Evolutionary conservation across 2,329 filamentous ascomycete species (phyloP).

Genomic region (Penicillium sp.): DNA sequence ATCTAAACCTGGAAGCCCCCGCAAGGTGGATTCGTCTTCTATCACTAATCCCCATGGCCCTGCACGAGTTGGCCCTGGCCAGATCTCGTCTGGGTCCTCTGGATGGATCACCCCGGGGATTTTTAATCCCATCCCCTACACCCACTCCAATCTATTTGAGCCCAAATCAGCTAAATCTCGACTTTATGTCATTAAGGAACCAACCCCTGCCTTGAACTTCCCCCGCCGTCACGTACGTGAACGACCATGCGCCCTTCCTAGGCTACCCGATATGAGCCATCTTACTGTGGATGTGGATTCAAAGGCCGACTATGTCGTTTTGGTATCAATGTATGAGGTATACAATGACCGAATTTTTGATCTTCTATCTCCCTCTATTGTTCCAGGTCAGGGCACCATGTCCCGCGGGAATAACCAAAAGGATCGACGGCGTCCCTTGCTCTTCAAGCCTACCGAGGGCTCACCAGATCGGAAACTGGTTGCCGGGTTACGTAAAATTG

Average conservation of each 20-base stretch:
- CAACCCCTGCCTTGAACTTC: slow-evolving; percentile 54
- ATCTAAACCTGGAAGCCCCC: slow-evolving; percentile 13
- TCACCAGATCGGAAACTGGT: slow-evolving; percentile 93
- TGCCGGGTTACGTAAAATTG: slow-evolving; percentile 83
- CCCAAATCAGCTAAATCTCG: slow-evolving; percentile 38
- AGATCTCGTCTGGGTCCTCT: slow-evolving; percentile 9
- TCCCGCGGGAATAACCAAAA: slow-evolving; percentile 55
- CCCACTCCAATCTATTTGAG: slow-evolving; percentile 25
- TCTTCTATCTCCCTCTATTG: slow-evolving; percentile 63
- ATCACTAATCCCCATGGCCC: slow-evolving; percentile 2
- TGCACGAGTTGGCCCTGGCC: slow-evolving; percentile 6
- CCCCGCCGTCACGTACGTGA: slow-evolving; percentile 62
- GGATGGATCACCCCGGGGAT: slow-evolving; percentile 13
- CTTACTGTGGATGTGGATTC: slow-evolving; percentile 66
- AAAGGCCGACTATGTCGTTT: slow-evolving; percentile 75
- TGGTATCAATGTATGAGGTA: slow-evolving; percentile 98
- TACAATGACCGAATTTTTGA: slow-evolving; percentile 99
- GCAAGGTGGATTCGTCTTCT: slow-evolving; percentile 2
- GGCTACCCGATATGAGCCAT: slow-evolving; percentile 70
- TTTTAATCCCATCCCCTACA: slow-evolving; percentile 26
- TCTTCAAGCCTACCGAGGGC: slow-evolving; percentile 88
- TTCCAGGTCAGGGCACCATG: slow-evolving; percentile 41
- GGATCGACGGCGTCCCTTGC: slow-evolving; percentile 72
- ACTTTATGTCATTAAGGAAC: slow-evolving; percentile 52
- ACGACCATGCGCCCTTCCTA: slow-evolving; percentile 68